These are phyloP conservation scores for Candida montana DNA, from an alignment of 805 yeast species.

Conservation along the genomic window DNA sequence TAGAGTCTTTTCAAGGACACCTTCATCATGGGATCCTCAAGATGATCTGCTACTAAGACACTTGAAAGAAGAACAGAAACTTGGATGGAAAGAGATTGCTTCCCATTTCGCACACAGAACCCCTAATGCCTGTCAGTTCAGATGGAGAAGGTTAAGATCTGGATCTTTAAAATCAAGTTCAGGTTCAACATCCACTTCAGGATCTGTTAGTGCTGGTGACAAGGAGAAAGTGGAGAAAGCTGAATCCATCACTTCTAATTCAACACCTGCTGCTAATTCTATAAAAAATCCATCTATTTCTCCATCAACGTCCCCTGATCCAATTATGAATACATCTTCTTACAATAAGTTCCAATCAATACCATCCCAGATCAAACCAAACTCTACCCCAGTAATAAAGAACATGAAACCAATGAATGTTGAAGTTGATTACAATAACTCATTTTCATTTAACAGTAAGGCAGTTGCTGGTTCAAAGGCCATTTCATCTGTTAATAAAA, in stretches of 20 bases:
- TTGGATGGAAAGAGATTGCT: slow-evolving; percentile 89
- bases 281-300: not conserved
- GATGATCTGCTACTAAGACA: slow-evolving; percentile 70
- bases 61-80: slow-evolving; percentile 73
- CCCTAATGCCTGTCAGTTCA: slow-evolving; percentile 83
- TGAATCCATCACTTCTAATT: slow-evolving; percentile 11
- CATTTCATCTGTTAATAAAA: not conserved
- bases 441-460: slow-evolving; percentile 1
- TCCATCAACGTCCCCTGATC: slow-evolving; percentile 10
- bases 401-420: not conserved
- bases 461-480: not conserved
- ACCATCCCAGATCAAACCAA: slow-evolving; percentile 4
- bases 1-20: slow-evolving; percentile 30
- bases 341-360: slow-evolving; percentile 9
- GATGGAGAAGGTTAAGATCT: slow-evolving; percentile 71
- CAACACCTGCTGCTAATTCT: slow-evolving; percentile 12
- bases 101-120: slow-evolving; percentile 74
- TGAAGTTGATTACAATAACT: slow-evolving; percentile 3
- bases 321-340: not conserved
- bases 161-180: slow-evolving; percentile 31
- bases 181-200: slow-evolving; percentile 3
- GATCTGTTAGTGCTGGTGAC: not conserved
- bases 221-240: slow-evolving; percentile 1
- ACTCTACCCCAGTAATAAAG: not conserved
- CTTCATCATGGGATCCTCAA: slow-evolving; percentile 72